phyloP scores from a whole-genome alignment of 2,329 filamentous ascomycete genomes.

The Botrytis cinerea region DNA sequence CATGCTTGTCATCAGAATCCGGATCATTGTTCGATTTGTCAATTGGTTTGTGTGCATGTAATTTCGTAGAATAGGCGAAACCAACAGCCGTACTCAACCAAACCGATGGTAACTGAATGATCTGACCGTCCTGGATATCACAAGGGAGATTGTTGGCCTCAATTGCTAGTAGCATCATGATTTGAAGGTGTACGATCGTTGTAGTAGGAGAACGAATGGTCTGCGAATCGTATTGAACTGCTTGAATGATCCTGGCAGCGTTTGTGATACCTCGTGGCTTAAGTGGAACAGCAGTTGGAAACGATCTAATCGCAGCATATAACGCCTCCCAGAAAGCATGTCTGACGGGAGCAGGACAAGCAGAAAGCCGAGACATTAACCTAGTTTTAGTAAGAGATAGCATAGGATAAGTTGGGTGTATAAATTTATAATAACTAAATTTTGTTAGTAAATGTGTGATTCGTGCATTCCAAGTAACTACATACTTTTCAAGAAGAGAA shows the following conservation, averaged over 20 bases:
- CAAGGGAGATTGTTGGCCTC: constrained; percentile 58
- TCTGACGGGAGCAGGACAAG: constrained; percentile 58
- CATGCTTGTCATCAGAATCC: constrained; percentile 63
- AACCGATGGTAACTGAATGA: constrained; percentile 49
- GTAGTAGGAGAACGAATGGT: constrained; percentile 45
- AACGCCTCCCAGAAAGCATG: constrained; percentile 67
- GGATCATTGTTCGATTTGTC: constrained; percentile 51
- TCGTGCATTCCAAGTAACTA: neutral
- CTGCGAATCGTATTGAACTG: constrained; percentile 49
- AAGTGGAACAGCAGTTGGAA: constrained; percentile 44
- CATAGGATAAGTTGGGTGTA: constrained; percentile 69
- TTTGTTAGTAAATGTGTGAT: constrained; percentile 28
- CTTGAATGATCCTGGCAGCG: constrained; percentile 47
- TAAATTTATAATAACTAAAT: constrained; percentile 61
- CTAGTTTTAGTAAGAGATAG: constrained; percentile 58
- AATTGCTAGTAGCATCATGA: constrained; percentile 65
- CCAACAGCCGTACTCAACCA: constrained; percentile 67
- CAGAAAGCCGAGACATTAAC: constrained; percentile 57
- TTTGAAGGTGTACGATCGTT: constrained; percentile 63
- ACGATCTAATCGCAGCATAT: constrained; percentile 58
- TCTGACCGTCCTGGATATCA: constrained; percentile 45
- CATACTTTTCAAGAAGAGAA: constrained; percentile 45
- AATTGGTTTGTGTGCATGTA: constrained; percentile 52
- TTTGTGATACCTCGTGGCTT: constrained; percentile 45
- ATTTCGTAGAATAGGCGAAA: constrained; percentile 64